These are phyloP conservation scores for Cardiospermum halicacabum DNA, from an alignment of 345 rosid genomes.

Conservation along the genomic window DNA sequence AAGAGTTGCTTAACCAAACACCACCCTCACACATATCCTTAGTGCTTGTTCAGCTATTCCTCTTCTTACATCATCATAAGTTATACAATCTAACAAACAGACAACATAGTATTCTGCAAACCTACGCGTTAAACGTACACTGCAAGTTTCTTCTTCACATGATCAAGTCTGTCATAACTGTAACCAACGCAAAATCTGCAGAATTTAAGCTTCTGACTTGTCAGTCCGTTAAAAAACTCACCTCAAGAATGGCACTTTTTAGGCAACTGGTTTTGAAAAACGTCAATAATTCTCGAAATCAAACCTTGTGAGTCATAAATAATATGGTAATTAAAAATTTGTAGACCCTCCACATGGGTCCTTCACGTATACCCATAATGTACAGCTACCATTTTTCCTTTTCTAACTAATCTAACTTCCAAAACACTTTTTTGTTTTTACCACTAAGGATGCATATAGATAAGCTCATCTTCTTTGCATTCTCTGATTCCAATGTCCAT, in stretches of 20 bases:
- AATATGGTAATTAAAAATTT: neutral
- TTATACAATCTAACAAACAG: too few species aligned
- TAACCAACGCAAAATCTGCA: neutral
- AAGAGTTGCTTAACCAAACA: too few species aligned
- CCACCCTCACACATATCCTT: too few species aligned
- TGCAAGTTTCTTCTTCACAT: constrained; percentile 8
- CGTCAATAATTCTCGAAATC: too few species aligned
- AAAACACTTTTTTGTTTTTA: neutral
- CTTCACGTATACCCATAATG: neutral
- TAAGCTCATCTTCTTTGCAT: constrained; percentile 65
- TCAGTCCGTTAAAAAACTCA: neutral
- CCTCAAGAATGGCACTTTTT: neutral
- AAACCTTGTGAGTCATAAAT: neutral
- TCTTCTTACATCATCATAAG: too few species aligned
- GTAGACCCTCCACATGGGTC: neutral
- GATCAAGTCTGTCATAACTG: neutral
- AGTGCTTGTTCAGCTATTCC: too few species aligned
- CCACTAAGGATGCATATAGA: constrained; percentile 37
- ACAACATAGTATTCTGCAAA: too few species aligned
- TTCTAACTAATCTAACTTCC: too few species aligned
- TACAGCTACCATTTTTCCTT: neutral
- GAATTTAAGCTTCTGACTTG: constrained; percentile 6
- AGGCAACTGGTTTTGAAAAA: neutral
- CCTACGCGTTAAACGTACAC: neutral
- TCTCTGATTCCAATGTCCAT: constrained; percentile 67